A percentile compares a stretch with the other conserved stretches of the same genome.
Evolutionary conservation across 2,329 filamentous ascomycete genomes (phyloP).

Genomic region (Talaromyces islandicus): DNA sequence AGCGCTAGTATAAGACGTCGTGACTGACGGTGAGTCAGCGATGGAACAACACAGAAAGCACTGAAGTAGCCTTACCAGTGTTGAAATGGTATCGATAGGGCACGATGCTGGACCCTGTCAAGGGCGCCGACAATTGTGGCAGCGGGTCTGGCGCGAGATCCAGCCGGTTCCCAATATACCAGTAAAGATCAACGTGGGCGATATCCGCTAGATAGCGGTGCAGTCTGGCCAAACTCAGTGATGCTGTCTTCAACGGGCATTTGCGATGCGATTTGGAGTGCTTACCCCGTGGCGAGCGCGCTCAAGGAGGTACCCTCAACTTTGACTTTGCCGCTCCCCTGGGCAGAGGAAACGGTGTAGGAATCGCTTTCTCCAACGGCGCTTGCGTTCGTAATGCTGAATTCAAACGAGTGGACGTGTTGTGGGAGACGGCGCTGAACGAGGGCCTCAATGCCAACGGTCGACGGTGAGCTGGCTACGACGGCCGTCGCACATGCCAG

Average conservation of each 20-base stretch:
- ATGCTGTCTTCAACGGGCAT: background rate
- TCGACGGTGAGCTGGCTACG: slow-evolving; percentile 11
- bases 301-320: slow-evolving; percentile 30
- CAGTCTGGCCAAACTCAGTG: slow-evolving; percentile 20
- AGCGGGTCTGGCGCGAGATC: slow-evolving; percentile 26
- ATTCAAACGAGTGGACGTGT: slow-evolving; percentile 17
- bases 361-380: slow-evolving; percentile 14
- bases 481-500: background rate
- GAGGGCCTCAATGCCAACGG: slow-evolving; percentile 18
- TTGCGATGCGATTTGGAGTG: background rate
- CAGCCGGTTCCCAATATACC: slow-evolving; percentile 41
- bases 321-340: slow-evolving; percentile 23
- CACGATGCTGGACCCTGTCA: slow-evolving; percentile 38
- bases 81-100: slow-evolving; percentile 49
- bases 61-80: slow-evolving; percentile 28
- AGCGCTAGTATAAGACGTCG: slow-evolving; percentile 46
- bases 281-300: slow-evolving; percentile 29
- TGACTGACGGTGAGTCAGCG: slow-evolving; percentile 29
- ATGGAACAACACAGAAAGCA: background rate
- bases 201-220: slow-evolving; percentile 37
- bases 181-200: slow-evolving; percentile 42
- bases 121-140: slow-evolving; percentile 23
- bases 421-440: slow-evolving; percentile 19
- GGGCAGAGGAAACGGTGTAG: slow-evolving; percentile 15
- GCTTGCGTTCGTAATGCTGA: slow-evolving; percentile 13